These are phyloP conservation scores for Larix kaempferi DNA, from an alignment of 75 land plant genomes.

Conservation along the genomic window DNA sequence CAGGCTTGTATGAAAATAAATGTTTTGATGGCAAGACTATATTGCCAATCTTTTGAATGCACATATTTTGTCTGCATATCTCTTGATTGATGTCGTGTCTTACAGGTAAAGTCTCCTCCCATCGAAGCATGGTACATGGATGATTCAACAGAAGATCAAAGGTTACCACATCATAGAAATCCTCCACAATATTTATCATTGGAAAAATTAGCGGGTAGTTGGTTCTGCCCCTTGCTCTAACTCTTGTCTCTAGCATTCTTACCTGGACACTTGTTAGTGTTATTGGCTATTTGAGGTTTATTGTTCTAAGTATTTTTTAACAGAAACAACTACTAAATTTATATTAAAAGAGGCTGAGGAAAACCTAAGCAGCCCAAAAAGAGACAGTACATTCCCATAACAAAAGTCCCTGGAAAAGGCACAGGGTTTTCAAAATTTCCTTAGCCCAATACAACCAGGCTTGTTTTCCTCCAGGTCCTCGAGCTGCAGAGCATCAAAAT, in stretches of 20 bases:
- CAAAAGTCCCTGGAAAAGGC: too few species aligned
- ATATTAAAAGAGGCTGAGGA: too few species aligned
- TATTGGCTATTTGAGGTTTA: too few species aligned
- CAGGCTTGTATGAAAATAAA: neutral
- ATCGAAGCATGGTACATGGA: conserved; percentile 98
- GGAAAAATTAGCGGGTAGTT: conserved; percentile 60
- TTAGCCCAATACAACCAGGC: too few species aligned
- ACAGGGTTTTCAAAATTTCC: too few species aligned
- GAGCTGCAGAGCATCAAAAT: too few species aligned
- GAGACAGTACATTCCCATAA: too few species aligned
- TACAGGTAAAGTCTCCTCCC: conserved; percentile 17
- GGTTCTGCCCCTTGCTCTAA: neutral
- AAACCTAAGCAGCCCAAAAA: too few species aligned
- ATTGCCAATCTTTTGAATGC: neutral
- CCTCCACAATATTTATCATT: conserved; percentile 75
- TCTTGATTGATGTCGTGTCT: neutral
- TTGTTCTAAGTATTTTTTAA: too few species aligned
- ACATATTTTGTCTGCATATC: neutral
- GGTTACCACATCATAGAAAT: conserved; percentile 81
- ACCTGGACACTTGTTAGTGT: too few species aligned
- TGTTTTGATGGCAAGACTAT: neutral
- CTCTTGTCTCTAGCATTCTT: neutral
- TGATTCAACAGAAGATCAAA: conserved; percentile 76
- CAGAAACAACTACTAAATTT: too few species aligned
- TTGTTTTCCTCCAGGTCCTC: too few species aligned